Base-by-base conservation (phyloP, 1,284 basidiomycete genomes). In the Puccinia horiana region DNA sequence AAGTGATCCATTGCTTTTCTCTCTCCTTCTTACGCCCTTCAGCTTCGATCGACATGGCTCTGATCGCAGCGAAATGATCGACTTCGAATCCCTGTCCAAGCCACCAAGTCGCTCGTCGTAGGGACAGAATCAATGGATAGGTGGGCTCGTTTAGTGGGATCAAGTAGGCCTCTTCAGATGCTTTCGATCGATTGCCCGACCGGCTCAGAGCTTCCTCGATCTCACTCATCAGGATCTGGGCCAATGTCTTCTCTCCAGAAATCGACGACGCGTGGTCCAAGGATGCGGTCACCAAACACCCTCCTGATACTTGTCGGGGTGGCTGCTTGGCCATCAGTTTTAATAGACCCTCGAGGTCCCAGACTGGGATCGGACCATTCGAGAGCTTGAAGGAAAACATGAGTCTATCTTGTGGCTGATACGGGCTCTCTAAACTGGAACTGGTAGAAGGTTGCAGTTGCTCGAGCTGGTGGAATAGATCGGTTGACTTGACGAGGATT, bases 21-120 rank as follows among this genome's bases (percentile, higher is more conserved):
- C 70, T 35, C 18, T 35, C 16, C 9, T 6, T 26, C 44, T 81
- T 74, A 20, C 58, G 79, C 23, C 11, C 61, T 9, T 29, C 18
- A 32, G 79, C 79, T 49, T 81, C 79, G 16, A 20, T 9, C 12
- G 44, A 44, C 70, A 81, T 73, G 11, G 54, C 18, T 6, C 40
- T 14, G n/a, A 81, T 44, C n/a, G 29, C 16, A 2, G 69, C 49
- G 37, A 81, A 67, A 42, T 81, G 79, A 16, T 40, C 42, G 18
- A 32, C 9, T 37, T 81, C 70, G 47, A 47, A 81, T 29, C 79
- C 79, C 32, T 81, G 79, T 11, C 79, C 79, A n/a, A 81, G 52
- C 79, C 79, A 81, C 79, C 79, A 81, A 29, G 70, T 74, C 6
- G 79, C 70, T 16, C 79, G 37, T 23, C 79, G 47, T 14, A 74